Base-by-base conservation (phyloP, 352 stramenopile species). In the Globisporangium splendens region DNA sequence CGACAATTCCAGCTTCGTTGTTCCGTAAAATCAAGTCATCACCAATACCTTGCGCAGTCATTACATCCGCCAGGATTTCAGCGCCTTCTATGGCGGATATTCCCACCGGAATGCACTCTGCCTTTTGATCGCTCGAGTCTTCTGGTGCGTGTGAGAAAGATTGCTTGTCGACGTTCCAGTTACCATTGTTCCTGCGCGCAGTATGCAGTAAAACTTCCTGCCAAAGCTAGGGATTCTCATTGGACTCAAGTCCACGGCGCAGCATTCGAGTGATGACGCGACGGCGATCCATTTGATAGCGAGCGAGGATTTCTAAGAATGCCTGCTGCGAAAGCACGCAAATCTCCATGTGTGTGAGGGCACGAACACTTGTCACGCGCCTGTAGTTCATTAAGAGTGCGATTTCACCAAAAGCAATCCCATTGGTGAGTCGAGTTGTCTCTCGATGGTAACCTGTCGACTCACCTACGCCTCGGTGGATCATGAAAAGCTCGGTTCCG, bases 401-500 rank as follows among this genome's bases (percentile, higher is more conserved):
- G 8, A 72, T 47, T 31, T 69, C 56, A 15, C 53, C 68, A 1
- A 75, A 53, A n/a, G 48, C 38, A 14, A 35, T 61, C 17, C 63
- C 68, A 10, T 51, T 53, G 3, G 35, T 48, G 13, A 75, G 38
- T 3, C 44, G 43, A 11, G 47, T 33, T 1, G 35, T 61, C 33
- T 61, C 54, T 46, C 33, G 54, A 22, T 41, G 24, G 10, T 22
- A 43, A 18, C 43, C 31, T 21, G n/a, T 56, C 17, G 75, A 47
- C 44, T 79, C 68, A 38, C 67, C 69, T 1, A 69, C 65, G 4
- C 68, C 63, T 0, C 61, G 50, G 20, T 81, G 70, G 8, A 83
- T 60, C 70, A 83, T 81, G 51, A 79, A 75, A 63, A 83, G 67
- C 21, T 77, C 70, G 28, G 46, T 52, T 5, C 68, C 56, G 13